phyloP scores from a whole-genome alignment of 2,329 filamentous ascomycete genomes.

The Trichothecium roseum region DNA sequence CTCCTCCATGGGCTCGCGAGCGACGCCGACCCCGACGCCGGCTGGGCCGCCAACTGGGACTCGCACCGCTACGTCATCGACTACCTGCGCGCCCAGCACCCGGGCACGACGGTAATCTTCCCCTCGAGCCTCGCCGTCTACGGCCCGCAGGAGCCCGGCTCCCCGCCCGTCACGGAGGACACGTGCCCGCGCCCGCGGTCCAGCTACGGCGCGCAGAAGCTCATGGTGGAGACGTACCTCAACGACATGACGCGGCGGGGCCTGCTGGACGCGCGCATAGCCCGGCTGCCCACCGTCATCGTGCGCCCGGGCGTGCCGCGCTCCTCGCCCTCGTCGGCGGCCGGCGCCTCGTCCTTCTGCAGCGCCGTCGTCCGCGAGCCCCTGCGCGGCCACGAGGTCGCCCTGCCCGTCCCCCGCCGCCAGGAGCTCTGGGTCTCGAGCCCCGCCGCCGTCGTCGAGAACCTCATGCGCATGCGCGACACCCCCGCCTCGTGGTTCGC shows the following conservation, averaged over 20 bases:
- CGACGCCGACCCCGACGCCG: constrained; percentile 45
- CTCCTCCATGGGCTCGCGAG: constrained; percentile 52
- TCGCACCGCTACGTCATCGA: constrained; percentile 44
- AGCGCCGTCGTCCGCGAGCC: constrained; percentile 52
- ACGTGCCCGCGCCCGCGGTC: constrained; percentile 41
- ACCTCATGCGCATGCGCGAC: constrained; percentile 33
- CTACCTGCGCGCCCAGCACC: constrained; percentile 29
- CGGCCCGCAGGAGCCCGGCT: constrained; percentile 30
- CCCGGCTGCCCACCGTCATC: constrained; percentile 48
- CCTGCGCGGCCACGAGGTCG: constrained; percentile 31
- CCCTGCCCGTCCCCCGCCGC: constrained; percentile 33
- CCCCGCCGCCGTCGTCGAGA: constrained; percentile 35
- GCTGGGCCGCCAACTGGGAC: constrained; percentile 48
- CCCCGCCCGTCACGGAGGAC: constrained; percentile 29
- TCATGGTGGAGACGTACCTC: constrained; percentile 38
- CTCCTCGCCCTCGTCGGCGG: not conserved
- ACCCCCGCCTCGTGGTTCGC: constrained; percentile 27
- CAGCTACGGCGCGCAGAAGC: constrained; percentile 47
- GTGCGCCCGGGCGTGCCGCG: constrained; percentile 44
- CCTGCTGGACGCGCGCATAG: constrained; percentile 42
- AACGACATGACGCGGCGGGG: constrained; percentile 29
- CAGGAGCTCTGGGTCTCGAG: constrained; percentile 42
- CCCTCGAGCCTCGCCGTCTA: constrained; percentile 51
- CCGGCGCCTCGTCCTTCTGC: constrained; percentile 48
- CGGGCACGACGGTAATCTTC: constrained; percentile 45